Conservation (phyloP, 2,329 filamentous ascomycete species). For the Monilinia polystroma region DNA sequence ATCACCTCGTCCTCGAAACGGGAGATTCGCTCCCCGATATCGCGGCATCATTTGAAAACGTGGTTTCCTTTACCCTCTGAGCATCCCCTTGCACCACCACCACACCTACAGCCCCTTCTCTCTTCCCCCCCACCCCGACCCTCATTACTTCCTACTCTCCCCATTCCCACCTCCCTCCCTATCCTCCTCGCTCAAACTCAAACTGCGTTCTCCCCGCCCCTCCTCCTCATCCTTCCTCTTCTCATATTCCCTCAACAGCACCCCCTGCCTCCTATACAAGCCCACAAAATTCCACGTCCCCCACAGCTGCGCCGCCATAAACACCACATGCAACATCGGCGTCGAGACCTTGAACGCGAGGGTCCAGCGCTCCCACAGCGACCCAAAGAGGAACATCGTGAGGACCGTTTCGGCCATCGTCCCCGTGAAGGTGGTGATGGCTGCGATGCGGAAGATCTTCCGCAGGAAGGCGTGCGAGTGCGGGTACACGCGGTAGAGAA, state of each 20-base stretch:
- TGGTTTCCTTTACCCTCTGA: too few species aligned
- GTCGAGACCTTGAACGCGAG: slow-evolving; percentile 47
- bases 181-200: background rate
- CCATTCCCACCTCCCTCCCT: background rate
- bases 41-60: background rate
- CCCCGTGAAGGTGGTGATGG: slow-evolving; percentile 43
- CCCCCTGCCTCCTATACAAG: background rate
- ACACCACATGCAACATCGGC: slow-evolving; percentile 45
- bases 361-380: slow-evolving; percentile 45
- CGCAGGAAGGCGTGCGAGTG: slow-evolving; percentile 43
- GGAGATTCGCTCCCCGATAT: background rate
- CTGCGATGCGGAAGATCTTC: slow-evolving; percentile 43
- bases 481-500: slow-evolving; percentile 46
- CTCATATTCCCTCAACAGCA: background rate
- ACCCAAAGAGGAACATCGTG: slow-evolving; percentile 47
- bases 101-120: background rate
- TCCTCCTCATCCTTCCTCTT: background rate
- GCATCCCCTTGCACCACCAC: background rate
- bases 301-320: slow-evolving; percentile 46
- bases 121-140: background rate
- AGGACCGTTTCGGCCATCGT: slow-evolving; percentile 46
- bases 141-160: too few species aligned
- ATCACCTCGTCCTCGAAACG: background rate
- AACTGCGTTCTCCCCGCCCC: background rate
- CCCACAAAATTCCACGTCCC: slow-evolving; percentile 43